phyloP scores from a whole-genome alignment of 164 flowering plant genomes.

The Aristolochia contorta region DNA sequence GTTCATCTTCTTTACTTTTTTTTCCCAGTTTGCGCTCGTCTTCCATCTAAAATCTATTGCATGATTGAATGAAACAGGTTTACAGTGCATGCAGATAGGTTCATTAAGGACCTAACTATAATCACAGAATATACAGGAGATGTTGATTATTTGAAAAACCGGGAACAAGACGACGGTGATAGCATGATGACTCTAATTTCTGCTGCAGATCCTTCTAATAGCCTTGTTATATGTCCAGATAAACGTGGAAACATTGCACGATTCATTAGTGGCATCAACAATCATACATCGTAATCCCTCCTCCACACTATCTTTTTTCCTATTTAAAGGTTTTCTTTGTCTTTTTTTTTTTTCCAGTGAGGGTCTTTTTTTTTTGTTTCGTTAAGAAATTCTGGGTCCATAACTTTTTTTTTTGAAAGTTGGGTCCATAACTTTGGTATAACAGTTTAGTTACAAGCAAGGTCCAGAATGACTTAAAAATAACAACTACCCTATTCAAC shows the following conservation, averaged over 20 bases:
- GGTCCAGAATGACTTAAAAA: no score
- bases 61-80: constrained; percentile 38
- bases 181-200: constrained; percentile 73
- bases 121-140: constrained; percentile 87
- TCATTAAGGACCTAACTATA: constrained; percentile 71
- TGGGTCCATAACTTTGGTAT: not conserved
- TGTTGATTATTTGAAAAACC: constrained; percentile 79
- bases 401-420: no score
- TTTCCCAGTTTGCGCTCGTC: not conserved
- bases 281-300: constrained; percentile 56
- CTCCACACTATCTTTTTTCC: not conserved
- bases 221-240: constrained; percentile 90
- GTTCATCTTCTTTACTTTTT: not conserved
- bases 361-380: not conserved
- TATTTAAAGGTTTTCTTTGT: no score
- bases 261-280: constrained; percentile 90
- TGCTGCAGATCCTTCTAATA: constrained; percentile 43
- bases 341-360: not conserved
- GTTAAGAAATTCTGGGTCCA: no score
- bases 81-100: constrained; percentile 82
- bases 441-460: not conserved
- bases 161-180: constrained; percentile 86
- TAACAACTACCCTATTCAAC: no score
- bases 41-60: not conserved
- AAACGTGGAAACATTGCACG: constrained; percentile 88